These are phyloP conservation scores for Cyclotella kingstonii DNA, from an alignment of 108 stramenopile genomes.

Conservation along the genomic window DNA sequence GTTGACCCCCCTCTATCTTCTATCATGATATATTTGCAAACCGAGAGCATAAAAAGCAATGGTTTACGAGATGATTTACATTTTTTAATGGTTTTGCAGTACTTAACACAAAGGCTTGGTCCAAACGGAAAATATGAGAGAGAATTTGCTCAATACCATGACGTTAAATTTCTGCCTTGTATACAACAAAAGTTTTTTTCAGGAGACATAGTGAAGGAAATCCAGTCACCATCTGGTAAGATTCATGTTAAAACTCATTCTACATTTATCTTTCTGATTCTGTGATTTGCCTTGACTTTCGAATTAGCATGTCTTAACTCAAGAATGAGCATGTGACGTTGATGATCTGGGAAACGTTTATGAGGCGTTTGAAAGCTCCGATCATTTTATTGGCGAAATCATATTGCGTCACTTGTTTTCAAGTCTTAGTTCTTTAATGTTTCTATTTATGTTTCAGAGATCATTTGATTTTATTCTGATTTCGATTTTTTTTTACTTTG, in stretches of 20 bases:
- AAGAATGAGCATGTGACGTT: too few relatives aligned
- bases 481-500: not conserved
- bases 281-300: too few relatives aligned
- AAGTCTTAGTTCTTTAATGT: too few relatives aligned
- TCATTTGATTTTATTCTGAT: too few relatives aligned
- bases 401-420: too few relatives aligned
- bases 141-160: constrained; percentile 39
- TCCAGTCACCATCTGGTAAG: constrained; percentile 41
- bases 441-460: too few relatives aligned
- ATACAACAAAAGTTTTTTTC: constrained; percentile 37
- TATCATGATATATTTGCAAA: constrained; percentile 48
- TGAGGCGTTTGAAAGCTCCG: too few relatives aligned
- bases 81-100: constrained; percentile 52
- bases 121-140: constrained; percentile 56
- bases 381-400: too few relatives aligned
- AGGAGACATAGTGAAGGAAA: constrained; percentile 28
- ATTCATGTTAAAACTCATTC: not conserved
- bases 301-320: too few relatives aligned
- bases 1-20: constrained; percentile 52
- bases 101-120: constrained; percentile 52
- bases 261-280: not conserved
- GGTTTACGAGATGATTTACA: constrained; percentile 38
- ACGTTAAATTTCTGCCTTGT: constrained; percentile 61
- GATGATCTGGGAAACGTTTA: too few relatives aligned
- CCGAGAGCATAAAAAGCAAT: constrained; percentile 21